Percentiles rank a stretch among this genome's conserved stretches.
Evolutionary conservation across 768 basidiomycete genomes (phyloP).

Genomic region (Ramaria sp.): DNA sequence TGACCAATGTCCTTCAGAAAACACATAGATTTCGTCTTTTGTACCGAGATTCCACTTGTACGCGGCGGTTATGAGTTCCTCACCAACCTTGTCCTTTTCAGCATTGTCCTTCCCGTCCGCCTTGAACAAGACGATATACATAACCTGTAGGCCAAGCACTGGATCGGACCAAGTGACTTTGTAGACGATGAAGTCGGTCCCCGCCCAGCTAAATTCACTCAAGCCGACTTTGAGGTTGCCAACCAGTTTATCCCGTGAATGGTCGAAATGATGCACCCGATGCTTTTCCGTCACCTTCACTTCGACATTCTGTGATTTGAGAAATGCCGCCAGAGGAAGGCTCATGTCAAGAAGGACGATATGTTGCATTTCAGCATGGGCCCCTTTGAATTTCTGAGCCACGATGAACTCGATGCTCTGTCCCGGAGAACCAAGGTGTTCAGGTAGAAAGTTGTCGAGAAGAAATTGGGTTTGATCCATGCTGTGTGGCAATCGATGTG

Average conservation of each 20-base stretch:
- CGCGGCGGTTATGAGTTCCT: background rate
- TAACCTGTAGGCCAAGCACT: background rate
- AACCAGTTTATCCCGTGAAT: background rate
- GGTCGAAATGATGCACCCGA: background rate
- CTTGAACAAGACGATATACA: background rate
- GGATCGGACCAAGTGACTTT: background rate
- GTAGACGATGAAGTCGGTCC: background rate
- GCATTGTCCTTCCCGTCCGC: background rate
- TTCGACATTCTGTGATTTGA: background rate
- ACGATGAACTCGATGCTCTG: background rate
- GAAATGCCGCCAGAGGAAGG: background rate
- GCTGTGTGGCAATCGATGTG: no score
- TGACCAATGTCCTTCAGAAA: slow-evolving; percentile 24
- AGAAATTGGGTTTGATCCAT: background rate
- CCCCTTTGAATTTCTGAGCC: background rate
- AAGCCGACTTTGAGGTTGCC: background rate
- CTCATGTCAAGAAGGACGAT: background rate
- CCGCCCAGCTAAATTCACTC: background rate
- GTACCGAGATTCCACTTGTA: background rate
- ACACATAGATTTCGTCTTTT: slow-evolving; percentile 27
- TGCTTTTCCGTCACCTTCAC: background rate
- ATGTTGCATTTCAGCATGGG: background rate
- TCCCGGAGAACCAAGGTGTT: background rate
- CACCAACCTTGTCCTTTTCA: background rate
- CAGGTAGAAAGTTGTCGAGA: background rate